Conservation (phyloP, 2,329 filamentous ascomycete genomes). For the Furcasterigmium sp. region DNA sequence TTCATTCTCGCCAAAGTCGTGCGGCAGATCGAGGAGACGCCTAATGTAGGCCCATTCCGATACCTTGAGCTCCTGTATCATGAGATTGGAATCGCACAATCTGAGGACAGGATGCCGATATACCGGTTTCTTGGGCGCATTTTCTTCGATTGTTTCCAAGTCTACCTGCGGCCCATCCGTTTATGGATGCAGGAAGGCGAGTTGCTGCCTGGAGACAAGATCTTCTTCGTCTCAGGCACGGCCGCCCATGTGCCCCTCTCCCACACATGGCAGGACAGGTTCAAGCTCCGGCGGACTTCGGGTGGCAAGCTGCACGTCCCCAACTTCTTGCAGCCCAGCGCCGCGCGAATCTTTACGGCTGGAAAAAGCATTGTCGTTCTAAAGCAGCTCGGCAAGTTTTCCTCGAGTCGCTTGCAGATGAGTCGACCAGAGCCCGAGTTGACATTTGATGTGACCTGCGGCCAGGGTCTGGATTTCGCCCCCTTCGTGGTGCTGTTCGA, state of each 20-base stretch:
- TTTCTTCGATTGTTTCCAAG: slow-evolving; percentile 76
- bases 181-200: slow-evolving; percentile 81
- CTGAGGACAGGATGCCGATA: slow-evolving; percentile 55
- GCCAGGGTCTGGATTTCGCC: slow-evolving; percentile 40
- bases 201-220: slow-evolving; percentile 57
- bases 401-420: slow-evolving; percentile 23
- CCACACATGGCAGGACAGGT: slow-evolving; percentile 73
- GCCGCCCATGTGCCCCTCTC: slow-evolving; percentile 51
- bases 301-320: slow-evolving; percentile 64
- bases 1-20: slow-evolving; percentile 58
- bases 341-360: slow-evolving; percentile 71
- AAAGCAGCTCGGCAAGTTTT: slow-evolving; percentile 59
- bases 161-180: slow-evolving; percentile 75
- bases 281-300: slow-evolving; percentile 56
- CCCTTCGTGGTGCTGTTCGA: slow-evolving; percentile 74
- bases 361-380: slow-evolving; percentile 86
- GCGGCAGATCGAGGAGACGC: slow-evolving; percentile 44
- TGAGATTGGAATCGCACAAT: slow-evolving; percentile 62
- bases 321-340: slow-evolving; percentile 65
- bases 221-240: slow-evolving; percentile 65
- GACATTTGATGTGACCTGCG: slow-evolving; percentile 53
- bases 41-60: slow-evolving; percentile 54
- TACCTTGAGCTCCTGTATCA: slow-evolving; percentile 76
- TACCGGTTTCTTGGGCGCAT: slow-evolving; percentile 62
- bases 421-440: slow-evolving; percentile 38